Conservation (phyloP, 441 rosid species). For the Cnidoscolus chayamansa region DNA sequence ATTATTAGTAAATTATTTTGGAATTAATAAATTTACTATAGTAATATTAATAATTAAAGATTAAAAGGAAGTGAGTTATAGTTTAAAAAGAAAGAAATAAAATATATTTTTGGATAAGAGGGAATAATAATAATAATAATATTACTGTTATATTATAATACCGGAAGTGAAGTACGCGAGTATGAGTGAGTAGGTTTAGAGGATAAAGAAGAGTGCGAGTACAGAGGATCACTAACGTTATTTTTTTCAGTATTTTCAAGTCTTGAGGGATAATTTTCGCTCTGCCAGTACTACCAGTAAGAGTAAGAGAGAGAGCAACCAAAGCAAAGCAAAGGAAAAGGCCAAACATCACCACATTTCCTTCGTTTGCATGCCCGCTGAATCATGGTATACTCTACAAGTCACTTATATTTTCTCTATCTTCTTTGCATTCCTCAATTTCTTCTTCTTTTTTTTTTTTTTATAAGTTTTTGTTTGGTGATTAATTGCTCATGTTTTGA, state of each 20-base stretch:
- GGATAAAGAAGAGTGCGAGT: neutral
- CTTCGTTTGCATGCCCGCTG: conserved; percentile 31
- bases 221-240: conserved; percentile 13
- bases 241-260: conserved; percentile 18
- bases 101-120: too few relatives aligned
- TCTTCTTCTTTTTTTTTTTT: neutral
- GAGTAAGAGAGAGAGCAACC: conserved; percentile 11
- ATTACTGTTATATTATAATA: too few relatives aligned
- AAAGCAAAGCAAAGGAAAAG: neutral
- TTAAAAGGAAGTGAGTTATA: too few relatives aligned
- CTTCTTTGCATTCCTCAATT: conserved; percentile 6
- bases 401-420: conserved; percentile 12
- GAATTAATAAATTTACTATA: too few relatives aligned
- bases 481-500: conserved; percentile 14
- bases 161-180: too few relatives aligned
- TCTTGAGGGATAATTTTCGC: conserved; percentile 4
- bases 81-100: too few relatives aligned
- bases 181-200: too few relatives aligned
- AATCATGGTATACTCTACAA: conserved; percentile 37
- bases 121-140: too few relatives aligned
- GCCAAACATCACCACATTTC: conserved; percentile 23
- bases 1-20: too few relatives aligned
- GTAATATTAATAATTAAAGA: too few relatives aligned
- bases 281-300: neutral
- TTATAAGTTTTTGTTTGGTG: neutral